These are phyloP conservation scores for Mortierella sp. DNA, from an alignment of 371 early-diverging fungal genomes.

Conservation along the genomic window DNA sequence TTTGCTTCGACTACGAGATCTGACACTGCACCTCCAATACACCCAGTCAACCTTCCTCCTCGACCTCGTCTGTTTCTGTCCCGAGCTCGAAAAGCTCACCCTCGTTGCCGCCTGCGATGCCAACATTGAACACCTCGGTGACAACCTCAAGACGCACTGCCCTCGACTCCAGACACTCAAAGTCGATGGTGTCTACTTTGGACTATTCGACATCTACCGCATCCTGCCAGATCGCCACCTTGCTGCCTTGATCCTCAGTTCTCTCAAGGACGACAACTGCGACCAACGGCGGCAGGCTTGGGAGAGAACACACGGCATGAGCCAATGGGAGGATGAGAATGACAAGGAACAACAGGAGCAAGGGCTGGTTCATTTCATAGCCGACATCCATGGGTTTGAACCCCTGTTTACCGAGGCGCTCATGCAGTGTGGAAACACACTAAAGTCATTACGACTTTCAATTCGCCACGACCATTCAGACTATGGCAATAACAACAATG, in stretches of 20 bases:
- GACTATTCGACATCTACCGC: neutral
- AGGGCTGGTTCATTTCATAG: conserved; percentile 2
- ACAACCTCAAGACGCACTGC: conserved; percentile 4
- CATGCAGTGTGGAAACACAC: neutral
- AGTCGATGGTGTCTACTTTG: conserved; percentile 3
- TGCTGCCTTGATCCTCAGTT: neutral
- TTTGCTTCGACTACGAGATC: neutral
- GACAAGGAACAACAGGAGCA: neutral
- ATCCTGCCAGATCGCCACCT: neutral
- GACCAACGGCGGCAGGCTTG: neutral
- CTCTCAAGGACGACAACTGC: neutral
- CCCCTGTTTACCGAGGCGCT: conserved; percentile 6
- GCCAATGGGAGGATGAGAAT: neutral
- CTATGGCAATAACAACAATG: neutral
- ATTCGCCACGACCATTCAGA: conserved; percentile 2
- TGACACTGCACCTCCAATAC: conserved; percentile 5
- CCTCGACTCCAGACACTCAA: neutral
- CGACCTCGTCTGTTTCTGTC: neutral
- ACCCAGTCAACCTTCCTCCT: neutral
- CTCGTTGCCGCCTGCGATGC: conserved; percentile 5
- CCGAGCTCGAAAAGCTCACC: conserved; percentile 1
- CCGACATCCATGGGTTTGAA: conserved; percentile 10
- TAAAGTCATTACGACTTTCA: conserved; percentile 6
- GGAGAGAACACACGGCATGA: neutral
- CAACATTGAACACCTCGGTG: neutral